A percentile compares a stretch with the other conserved stretches of the same genome.
Evolutionary conservation across 2,329 filamentous ascomycete species (phyloP).

Genomic region (Emmonsiellopsis sp.): DNA sequence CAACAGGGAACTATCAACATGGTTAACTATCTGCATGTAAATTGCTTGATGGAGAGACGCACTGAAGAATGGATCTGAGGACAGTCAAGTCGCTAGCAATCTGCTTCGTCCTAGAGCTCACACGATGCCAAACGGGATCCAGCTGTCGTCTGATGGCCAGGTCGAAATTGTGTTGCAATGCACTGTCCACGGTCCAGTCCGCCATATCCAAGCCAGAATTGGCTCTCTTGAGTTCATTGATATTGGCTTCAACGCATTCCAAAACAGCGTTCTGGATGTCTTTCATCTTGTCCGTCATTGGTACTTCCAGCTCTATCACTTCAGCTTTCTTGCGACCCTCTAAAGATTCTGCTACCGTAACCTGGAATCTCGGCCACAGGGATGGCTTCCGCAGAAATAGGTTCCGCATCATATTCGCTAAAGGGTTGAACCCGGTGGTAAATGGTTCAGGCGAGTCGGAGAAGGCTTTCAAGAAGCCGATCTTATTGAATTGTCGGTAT

Average conservation of each 20-base stretch:
- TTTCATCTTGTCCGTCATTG: constrained; percentile 90
- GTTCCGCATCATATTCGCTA: constrained; percentile 85
- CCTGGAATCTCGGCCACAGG: constrained; percentile 87
- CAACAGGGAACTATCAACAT: constrained; percentile 50
- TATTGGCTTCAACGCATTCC: constrained; percentile 92
- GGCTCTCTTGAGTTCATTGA: constrained; percentile 83
- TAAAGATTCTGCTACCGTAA: constrained; percentile 77
- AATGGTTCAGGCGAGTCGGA: constrained; percentile 91
- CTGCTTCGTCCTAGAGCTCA: constrained; percentile 89
- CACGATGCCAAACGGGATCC: constrained; percentile 93
- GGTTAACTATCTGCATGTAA: constrained; percentile 10
- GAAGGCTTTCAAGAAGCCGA: constrained; percentile 90
- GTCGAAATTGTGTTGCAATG: constrained; percentile 87
- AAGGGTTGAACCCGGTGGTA: constrained; percentile 74
- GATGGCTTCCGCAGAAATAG: constrained; percentile 82
- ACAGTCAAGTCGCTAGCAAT: constrained; percentile 85
- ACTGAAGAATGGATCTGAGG: constrained; percentile 72
- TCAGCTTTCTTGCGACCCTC: constrained; percentile 91
- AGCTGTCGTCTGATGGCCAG: constrained; percentile 78
- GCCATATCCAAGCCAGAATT: constrained; percentile 90
- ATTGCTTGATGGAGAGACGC: constrained; percentile 16
- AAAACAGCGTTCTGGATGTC: constrained; percentile 90
- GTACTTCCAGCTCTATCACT: constrained; percentile 91
- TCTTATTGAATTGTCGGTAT: constrained; percentile 89
- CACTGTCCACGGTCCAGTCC: constrained; percentile 92